Evolutionary conservation across 2,329 filamentous ascomycete species (phyloP).

Genomic region (Dothidotthia symphoricarpi): DNA sequence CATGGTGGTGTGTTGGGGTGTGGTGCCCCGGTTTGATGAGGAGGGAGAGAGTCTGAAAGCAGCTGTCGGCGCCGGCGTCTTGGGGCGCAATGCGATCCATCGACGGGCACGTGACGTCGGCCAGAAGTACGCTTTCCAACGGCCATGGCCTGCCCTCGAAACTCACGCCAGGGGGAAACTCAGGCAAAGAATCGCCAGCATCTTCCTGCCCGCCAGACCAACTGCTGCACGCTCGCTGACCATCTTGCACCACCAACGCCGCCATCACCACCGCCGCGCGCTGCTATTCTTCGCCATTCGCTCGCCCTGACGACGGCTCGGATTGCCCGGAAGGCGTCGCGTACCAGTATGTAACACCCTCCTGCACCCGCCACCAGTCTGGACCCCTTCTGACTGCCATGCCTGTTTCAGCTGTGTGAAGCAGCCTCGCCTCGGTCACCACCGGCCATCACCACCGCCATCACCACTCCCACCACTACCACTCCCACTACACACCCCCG

Average conservation of each 20-base stretch:
- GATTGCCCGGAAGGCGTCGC: slow-evolving; percentile 31
- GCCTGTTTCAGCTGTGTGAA: slow-evolving; percentile 11
- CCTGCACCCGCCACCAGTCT: slow-evolving; percentile 5
- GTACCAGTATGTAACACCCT: slow-evolving; percentile 3
- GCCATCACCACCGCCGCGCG: slow-evolving; percentile 3
- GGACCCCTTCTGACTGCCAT: slow-evolving; percentile 5
- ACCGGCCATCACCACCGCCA: slow-evolving; percentile 1
- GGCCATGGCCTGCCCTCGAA: too few species aligned
- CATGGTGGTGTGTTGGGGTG: slow-evolving; percentile 22
- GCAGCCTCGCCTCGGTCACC: slow-evolving; percentile 7
- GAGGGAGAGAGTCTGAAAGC: background rate
- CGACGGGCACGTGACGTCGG: too few species aligned
- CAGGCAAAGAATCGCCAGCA: too few species aligned
- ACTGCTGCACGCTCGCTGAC: too few species aligned
- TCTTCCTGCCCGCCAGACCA: too few species aligned
- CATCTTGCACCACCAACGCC: too few species aligned
- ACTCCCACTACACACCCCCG: slow-evolving; percentile 4
- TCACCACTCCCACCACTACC: slow-evolving; percentile 1
- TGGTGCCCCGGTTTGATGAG: too few species aligned
- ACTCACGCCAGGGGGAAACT: too few species aligned
- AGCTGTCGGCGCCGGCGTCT: too few species aligned
- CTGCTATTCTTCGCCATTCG: slow-evolving; percentile 19
- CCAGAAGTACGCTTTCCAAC: too few species aligned
- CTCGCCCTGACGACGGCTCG: slow-evolving; percentile 21
- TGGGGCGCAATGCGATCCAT: too few species aligned